phyloP scores from a whole-genome alignment of 2,329 filamentous ascomycete genomes.

The Paraphaeosphaeria minitans region DNA sequence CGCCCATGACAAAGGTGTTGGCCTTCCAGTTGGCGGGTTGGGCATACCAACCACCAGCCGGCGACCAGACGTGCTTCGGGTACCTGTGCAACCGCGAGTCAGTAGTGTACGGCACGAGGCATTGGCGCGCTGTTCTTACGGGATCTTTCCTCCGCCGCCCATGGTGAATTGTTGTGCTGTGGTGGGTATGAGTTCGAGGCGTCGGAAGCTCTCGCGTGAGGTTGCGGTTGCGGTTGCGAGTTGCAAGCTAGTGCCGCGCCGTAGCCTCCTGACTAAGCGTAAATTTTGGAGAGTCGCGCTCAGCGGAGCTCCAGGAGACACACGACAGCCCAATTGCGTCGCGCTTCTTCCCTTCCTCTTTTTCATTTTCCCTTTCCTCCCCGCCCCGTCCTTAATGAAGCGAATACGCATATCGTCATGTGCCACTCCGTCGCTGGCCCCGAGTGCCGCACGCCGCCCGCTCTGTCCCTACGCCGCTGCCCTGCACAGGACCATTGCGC shows the following conservation, averaged over 20 bases:
- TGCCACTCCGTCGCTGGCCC: constrained; percentile 64
- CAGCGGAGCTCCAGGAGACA: constrained; percentile 32
- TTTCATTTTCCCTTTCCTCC: constrained; percentile 18
- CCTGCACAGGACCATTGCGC: constrained; percentile 31
- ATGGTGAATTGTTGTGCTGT: constrained; percentile 65
- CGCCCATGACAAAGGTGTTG: constrained; percentile 81
- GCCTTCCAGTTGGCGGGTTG: constrained; percentile 93
- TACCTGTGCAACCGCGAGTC: constrained; percentile 64
- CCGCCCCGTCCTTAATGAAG: constrained; percentile 56
- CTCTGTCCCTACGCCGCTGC: constrained; percentile 38
- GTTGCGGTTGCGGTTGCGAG: constrained; percentile 15
- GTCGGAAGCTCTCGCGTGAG: constrained; percentile 26
- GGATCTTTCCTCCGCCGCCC: constrained; percentile 71
- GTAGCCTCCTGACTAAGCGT: constrained; percentile 16
- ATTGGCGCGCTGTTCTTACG: constrained; percentile 53
- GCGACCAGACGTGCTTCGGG: constrained; percentile 99
- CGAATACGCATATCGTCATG: constrained; percentile 65
- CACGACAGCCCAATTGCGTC: constrained; percentile 20
- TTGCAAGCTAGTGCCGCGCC: constrained; percentile 17
- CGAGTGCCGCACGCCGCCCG: constrained; percentile 50
- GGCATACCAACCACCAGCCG: constrained; percentile 94
- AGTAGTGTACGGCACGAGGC: constrained; percentile 17
- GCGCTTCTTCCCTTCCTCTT: constrained; percentile 10
- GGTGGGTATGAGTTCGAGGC: constrained; percentile 22
- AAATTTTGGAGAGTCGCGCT: constrained; percentile 43